Percentiles rank a stretch among this genome's conserved stretches.
Evolutionary conservation across 2,329 filamentous ascomycete genomes (phyloP).

Genomic region (Fusarium falciforme): DNA sequence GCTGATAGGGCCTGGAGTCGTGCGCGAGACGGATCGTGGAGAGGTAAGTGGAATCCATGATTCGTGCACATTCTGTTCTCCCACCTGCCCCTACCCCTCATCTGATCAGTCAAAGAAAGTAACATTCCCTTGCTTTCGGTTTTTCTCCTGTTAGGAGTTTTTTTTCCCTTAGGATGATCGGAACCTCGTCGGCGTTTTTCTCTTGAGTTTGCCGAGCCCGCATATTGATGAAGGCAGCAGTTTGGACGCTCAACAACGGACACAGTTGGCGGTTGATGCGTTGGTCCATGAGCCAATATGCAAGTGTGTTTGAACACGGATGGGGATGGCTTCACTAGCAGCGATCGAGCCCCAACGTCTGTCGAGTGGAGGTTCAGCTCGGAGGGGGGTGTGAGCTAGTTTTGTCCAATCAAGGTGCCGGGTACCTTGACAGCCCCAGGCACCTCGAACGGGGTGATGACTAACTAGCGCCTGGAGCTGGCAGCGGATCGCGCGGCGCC

Average conservation of each 20-base stretch:
- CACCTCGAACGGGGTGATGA: conserved; percentile 6
- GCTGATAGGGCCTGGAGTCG: conserved; percentile 20
- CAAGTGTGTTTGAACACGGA: background rate
- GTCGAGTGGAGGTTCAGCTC: conserved; percentile 15
- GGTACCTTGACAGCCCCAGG: background rate
- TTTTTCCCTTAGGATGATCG: background rate
- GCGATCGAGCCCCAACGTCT: conserved; percentile 15
- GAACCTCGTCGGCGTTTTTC: background rate
- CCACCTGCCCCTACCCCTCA: background rate
- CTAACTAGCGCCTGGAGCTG: conserved; percentile 9
- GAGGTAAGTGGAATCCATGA: conserved; percentile 1
- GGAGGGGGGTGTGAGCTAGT: background rate
- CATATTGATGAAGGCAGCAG: background rate
- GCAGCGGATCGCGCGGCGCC: conserved; percentile 26
- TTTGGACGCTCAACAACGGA: conserved; percentile 3
- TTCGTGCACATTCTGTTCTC: conserved; percentile 6
- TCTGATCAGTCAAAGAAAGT: background rate
- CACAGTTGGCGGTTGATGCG: background rate
- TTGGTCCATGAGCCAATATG: background rate
- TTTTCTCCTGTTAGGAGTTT: background rate
- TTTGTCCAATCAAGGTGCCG: background rate
- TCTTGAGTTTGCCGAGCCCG: background rate
- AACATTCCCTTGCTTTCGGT: background rate
- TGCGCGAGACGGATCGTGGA: conserved; percentile 2
- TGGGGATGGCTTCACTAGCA: conserved; percentile 14